Evolutionary conservation across 768 basidiomycete genomes (phyloP), one percentile per base, ranked within the genome.

Genomic region (Tulasnella sp.): DNA sequence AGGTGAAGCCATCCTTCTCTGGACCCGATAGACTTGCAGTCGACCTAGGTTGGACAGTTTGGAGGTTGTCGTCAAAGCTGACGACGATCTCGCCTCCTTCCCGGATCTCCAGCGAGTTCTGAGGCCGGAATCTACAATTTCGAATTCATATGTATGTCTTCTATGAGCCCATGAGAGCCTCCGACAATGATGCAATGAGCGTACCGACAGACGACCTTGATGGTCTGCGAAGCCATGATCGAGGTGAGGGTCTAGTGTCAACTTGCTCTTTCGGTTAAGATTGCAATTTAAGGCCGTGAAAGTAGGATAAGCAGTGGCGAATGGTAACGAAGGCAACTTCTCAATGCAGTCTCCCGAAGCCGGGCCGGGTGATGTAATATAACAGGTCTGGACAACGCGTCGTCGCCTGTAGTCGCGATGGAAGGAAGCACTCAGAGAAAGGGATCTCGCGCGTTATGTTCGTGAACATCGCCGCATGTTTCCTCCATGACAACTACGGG

Each of bases 141-240:
- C 17, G 19, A 30, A n/a, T 1, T 26, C 10, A 5, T 23, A 49
- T 17, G 24, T 32, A 15, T 58, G 34, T 38, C 3, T 48, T 32
- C 19, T 10, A 60, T 24, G 24, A 15, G 23, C 17, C 42, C 41
- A 50, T 17, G 34, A 48, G 17, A 29, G 53, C 29, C n/a, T 38
- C 34, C 15, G 34, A 38, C 5, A 38, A 15, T 5, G 15, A 15
- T 38, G 34, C 34, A 38, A 38, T 38, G 34, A 38, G 34, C 91
- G 66, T 67, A 94, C 95, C 95, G 91, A 80, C 95, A 98, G 65
- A 99, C 91, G 69, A 99, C 96, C 78, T 98, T 95, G 80, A 95
- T 93, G 65, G 84, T 92, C 63, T 77, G 76, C 23, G 62, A 64
- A 3, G 61, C 61, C 61, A 61, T 61, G 41, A 30, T n/a, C n/a